Percentiles rank a stretch among this genome's conserved stretches.
phyloP scores from a whole-genome alignment of 495 filamentous ascomycete genomes.

The Penicillium nucicola region DNA sequence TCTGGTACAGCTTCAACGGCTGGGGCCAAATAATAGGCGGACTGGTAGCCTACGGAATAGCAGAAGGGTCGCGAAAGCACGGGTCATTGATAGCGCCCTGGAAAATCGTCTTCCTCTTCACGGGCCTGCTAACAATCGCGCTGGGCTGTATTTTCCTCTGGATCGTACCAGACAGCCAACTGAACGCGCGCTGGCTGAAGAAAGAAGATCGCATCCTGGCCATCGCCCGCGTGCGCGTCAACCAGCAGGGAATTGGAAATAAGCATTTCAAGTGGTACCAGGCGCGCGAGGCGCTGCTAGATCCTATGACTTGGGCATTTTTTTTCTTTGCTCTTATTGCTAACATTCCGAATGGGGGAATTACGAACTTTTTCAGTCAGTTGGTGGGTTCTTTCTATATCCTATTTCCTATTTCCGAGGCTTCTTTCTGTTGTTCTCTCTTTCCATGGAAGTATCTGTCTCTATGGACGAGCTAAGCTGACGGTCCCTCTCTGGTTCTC shows the following conservation, averaged over 20 bases:
- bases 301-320: slow-evolving; percentile 66
- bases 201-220: slow-evolving; percentile 58
- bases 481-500: not conserved
- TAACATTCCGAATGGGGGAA: slow-evolving; percentile 65
- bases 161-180: slow-evolving; percentile 65
- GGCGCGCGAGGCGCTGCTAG: slow-evolving; percentile 53
- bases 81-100: slow-evolving; percentile 56
- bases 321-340: slow-evolving; percentile 58
- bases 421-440: no score
- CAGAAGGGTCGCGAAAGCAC: slow-evolving; percentile 49
- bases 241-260: slow-evolving; percentile 68
- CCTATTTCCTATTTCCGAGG: no score
- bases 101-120: slow-evolving; percentile 68
- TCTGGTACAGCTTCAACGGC: slow-evolving; percentile 66
- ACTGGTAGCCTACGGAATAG: slow-evolving; percentile 65
- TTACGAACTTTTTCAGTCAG: slow-evolving; percentile 72
- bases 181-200: slow-evolving; percentile 65
- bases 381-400: slow-evolving; percentile 28
- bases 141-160: slow-evolving; percentile 60
- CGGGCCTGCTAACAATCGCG: slow-evolving; percentile 56
- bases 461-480: no score
- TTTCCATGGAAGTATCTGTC: no score
- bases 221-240: slow-evolving; percentile 58
- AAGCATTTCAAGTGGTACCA: slow-evolving; percentile 66
- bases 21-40: slow-evolving; percentile 61